These are phyloP conservation scores for Penicillium sp. DNA, from an alignment of 2,329 filamentous ascomycete genomes.

Conservation along the genomic window DNA sequence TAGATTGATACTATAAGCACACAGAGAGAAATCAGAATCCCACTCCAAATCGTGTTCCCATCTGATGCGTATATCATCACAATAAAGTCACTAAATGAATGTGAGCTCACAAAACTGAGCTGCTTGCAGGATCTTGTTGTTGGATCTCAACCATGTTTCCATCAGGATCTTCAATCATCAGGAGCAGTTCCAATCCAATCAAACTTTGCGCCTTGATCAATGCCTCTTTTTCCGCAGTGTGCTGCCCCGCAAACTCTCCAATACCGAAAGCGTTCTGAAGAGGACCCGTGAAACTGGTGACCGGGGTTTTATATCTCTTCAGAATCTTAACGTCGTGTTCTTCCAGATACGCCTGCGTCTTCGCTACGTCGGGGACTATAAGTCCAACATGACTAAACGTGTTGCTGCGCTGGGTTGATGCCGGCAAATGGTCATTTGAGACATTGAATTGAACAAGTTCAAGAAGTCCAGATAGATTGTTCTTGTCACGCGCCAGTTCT, in stretches of 20 bases:
- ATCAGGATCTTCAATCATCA: slow-evolving; percentile 12
- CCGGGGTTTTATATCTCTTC: neutral
- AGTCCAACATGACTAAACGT: slow-evolving; percentile 45
- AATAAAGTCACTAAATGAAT: too few relatives aligned
- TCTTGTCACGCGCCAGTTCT: slow-evolving; percentile 39
- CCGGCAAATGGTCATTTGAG: slow-evolving; percentile 21
- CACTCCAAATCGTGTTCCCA: too few relatives aligned
- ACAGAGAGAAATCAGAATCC: too few relatives aligned
- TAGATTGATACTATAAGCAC: too few relatives aligned
- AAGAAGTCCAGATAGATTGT: slow-evolving; percentile 25
- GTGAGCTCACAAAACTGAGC: too few relatives aligned
- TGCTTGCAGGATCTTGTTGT: neutral
- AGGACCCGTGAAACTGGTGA: slow-evolving; percentile 1
- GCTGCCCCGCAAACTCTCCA: slow-evolving; percentile 7
- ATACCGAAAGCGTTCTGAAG: slow-evolving; percentile 11
- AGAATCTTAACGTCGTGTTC: neutral
- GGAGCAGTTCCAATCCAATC: slow-evolving; percentile 10
- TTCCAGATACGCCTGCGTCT: slow-evolving; percentile 27
- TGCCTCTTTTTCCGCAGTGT: slow-evolving; percentile 9
- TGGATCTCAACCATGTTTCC: slow-evolving; percentile 13
- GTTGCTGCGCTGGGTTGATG: slow-evolving; percentile 28
- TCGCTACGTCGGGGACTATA: slow-evolving; percentile 39
- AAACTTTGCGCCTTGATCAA: slow-evolving; percentile 7
- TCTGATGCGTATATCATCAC: too few relatives aligned
- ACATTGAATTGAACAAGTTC: slow-evolving; percentile 37